Conservation (phyloP, 345 rosid species). For the Pseudoturritis turrita region DNA sequence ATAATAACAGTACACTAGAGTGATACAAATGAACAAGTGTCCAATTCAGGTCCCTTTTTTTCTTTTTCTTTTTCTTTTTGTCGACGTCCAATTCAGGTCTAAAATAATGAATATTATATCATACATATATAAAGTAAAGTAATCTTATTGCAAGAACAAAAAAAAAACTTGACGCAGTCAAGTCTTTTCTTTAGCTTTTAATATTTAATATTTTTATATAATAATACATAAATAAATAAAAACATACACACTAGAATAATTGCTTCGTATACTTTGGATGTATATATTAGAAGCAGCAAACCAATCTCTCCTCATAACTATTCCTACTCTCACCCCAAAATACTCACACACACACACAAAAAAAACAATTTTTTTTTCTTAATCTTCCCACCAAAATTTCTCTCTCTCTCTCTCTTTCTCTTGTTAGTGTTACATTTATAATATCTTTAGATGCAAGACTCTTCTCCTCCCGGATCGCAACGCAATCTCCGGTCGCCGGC, state of each 20-base stretch:
- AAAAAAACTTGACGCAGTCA: conserved; percentile 2
- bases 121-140: conserved; percentile 1
- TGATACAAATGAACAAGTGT: conserved; percentile 20
- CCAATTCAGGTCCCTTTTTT: neutral
- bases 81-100: neutral
- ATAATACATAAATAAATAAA: neutral
- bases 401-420: neutral
- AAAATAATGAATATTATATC: neutral
- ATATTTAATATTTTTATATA: neutral
- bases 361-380: neutral
- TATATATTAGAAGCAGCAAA: conserved; percentile 24
- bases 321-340: conserved; percentile 15
- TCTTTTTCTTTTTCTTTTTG: too few species aligned
- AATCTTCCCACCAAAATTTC: neutral
- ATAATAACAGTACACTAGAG: conserved; percentile 1
- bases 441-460: conserved; percentile 22
- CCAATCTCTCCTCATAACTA: conserved; percentile 13
- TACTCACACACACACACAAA: neutral
- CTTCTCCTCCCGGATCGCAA: neutral
- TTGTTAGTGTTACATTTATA: neutral
- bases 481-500: conserved; percentile 21
- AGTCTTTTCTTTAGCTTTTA: conserved; percentile 14
- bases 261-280: conserved; percentile 22
- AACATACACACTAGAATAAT: conserved; percentile 12
- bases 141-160: neutral